Evolutionary conservation across 208 protist genomes (phyloP).

Genomic region (Leishmania tarentolae): DNA sequence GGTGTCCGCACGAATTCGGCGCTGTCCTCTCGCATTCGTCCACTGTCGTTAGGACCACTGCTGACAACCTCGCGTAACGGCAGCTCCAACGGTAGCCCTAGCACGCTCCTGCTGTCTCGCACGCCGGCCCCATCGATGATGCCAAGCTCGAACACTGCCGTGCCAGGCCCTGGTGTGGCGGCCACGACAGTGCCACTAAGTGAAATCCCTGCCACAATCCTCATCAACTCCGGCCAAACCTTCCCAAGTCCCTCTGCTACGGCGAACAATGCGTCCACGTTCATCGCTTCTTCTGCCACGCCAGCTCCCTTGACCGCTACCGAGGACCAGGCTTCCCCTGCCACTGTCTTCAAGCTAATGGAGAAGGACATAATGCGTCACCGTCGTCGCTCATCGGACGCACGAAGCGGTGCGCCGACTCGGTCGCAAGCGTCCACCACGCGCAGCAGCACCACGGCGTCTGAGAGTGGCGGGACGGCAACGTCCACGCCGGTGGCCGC

Average conservation of each 20-base stretch:
- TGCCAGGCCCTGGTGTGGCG: not conserved
- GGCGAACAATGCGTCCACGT: not conserved
- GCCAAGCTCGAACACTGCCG: not conserved
- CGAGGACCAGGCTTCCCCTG: not conserved
- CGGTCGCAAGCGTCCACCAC: slow-evolving; percentile 10
- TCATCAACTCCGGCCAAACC: slow-evolving; percentile 10
- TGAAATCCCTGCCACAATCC: slow-evolving; percentile 14
- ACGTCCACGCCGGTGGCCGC: not conserved
- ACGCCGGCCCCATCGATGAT: slow-evolving; percentile 3
- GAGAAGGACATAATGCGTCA: slow-evolving; percentile 5
- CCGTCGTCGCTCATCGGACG: slow-evolving; percentile 3
- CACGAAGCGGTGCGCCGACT: not conserved
- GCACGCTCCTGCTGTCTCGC: slow-evolving; percentile 9
- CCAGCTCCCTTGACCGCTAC: not conserved
- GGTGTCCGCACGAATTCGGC: slow-evolving; percentile 14
- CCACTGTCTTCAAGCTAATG: not conserved
- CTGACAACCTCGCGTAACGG: slow-evolving; percentile 20
- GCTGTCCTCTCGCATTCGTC: slow-evolving; percentile 13
- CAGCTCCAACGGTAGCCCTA: slow-evolving; percentile 17
- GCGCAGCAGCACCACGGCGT: slow-evolving; percentile 11
- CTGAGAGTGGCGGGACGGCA: slow-evolving; percentile 2
- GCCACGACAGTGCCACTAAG: not conserved
- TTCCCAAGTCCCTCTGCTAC: slow-evolving; percentile 1
- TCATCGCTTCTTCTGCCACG: not conserved
- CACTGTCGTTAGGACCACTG: slow-evolving; percentile 25